Base-by-base conservation (phyloP, 148 eudicot genomes). In the Vaccinium darrowii region DNA sequence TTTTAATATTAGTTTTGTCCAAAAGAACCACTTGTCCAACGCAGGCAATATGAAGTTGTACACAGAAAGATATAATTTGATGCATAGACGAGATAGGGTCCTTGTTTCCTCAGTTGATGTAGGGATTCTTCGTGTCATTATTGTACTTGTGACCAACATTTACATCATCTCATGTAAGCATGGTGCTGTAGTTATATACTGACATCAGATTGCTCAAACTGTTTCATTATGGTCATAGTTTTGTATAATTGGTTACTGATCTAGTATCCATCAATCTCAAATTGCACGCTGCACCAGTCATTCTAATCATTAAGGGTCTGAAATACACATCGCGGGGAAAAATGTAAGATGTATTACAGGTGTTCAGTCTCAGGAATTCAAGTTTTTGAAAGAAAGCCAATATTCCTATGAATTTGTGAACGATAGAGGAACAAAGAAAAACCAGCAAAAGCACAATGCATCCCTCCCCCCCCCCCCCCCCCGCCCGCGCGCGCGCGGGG, bases 31-130 rank as follows among this genome's bases (percentile, higher is more conserved):
- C 14, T 76, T 14, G 2, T 49, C 47, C 21, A 19, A 76, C 63
- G 19, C 49, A 79, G 39, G 47, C 73, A 39, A 62, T 80, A 49
- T 81, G 25, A 81, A 81, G 67, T 81, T 69, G 25, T 25, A 69
- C 77, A 16, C 30, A 49, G n/a, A 7, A 25, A 3, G 62, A 23
- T 67, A 10, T 80, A 27, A 14, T 69, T 82, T 49, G 57, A 71
- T 9, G 67, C 62, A 19, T 54, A 51, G 53, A 73, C 56, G 77
- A 33, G 52, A 43, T 81, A 47, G 19, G 36, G 54, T 81, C 54
- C 7, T 5, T 43, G 67, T 80, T 80, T 9, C 82, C 51, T 80
- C 71, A 18, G 11, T 58, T 80, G 30, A 58, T 0, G 4, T 36
- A 56, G 57, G 78, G 43, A 54, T 33, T 56, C 6, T 79, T 79